Evolutionary conservation across 2,329 filamentous ascomycete species (phyloP).

Genomic region (Aspergillus oerlinghausenensis): DNA sequence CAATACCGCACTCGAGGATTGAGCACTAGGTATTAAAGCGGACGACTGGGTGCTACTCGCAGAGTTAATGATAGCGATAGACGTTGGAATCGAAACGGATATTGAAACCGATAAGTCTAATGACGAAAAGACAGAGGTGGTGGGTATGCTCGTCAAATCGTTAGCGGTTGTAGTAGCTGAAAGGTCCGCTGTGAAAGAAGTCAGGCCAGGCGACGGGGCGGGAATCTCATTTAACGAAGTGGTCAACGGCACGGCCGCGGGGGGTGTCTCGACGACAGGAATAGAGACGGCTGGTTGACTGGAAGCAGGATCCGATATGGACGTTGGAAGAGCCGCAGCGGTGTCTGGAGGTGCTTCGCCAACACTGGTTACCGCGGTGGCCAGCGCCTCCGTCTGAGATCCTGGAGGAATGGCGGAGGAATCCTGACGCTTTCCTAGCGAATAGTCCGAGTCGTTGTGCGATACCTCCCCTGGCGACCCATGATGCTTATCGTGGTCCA

Average conservation of each 20-base stretch:
- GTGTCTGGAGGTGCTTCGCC: neutral
- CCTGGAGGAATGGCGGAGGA: constrained; percentile 1
- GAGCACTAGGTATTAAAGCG: neutral
- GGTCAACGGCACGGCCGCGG: constrained; percentile 7
- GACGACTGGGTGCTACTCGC: neutral
- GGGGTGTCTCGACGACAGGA: neutral
- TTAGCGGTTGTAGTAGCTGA: constrained; percentile 4
- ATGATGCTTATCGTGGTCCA: neutral
- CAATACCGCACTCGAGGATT: neutral
- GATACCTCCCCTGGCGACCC: neutral
- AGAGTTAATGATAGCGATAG: neutral
- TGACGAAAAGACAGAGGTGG: neutral
- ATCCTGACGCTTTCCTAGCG: constrained; percentile 1
- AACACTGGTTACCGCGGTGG: neutral
- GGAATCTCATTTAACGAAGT: neutral
- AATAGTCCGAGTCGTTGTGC: neutral
- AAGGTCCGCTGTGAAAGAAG: constrained; percentile 8
- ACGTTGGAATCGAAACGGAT: neutral
- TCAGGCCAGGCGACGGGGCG: constrained; percentile 6
- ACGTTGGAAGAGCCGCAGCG: neutral
- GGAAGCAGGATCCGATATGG: neutral
- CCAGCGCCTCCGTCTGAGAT: neutral
- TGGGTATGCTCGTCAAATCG: neutral
- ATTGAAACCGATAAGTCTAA: neutral
- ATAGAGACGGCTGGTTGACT: constrained; percentile 1